Evolutionary conservation across 805 yeast species (phyloP), one percentile per base, ranked within the genome.

Genomic region (Dipodascus geniculatus): DNA sequence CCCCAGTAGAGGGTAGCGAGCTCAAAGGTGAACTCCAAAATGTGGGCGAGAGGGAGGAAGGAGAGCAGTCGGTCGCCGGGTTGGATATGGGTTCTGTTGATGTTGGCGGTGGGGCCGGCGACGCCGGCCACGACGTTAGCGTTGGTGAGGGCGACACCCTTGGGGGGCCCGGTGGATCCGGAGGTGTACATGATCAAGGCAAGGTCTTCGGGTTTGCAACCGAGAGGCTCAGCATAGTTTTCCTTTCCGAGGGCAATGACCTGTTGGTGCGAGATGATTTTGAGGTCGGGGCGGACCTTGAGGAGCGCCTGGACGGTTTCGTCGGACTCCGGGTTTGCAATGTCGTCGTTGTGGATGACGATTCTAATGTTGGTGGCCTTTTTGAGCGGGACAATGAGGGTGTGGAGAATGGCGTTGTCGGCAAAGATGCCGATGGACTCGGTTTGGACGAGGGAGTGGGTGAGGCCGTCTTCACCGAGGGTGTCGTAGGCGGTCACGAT

Each of bases 401-500:
- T 77, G 33, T 65, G 63, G 61, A 93, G 75, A 56, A 90, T 75
- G 19, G 78, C 74, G 64, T 85, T 89, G 67, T 93, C 98, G 49
- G 96, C 85, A 70, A 85, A 88, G 56, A 93, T 74, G 22, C 83
- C 95, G 53, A 70, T 74, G 23, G 96, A 80, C 50, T 76, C 86
- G 2, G 98, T 88, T 71, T 90, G 87, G 44, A 78, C 75, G 64
- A 93, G 75, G 2, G 97, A 89, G 70, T 85, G 95, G 54, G 83
- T 84, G 42, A 63, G 56, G 22, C 96, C 96, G 38, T 77, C 76
- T 69, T 88, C 95, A 55, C 97, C 97, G 60, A 90, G 75, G 48
- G 96, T 88, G 68, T 90, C 97, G 69, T 93, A 93, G 42, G 99
- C 98, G 16, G 99, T 93, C 44, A 89, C 98, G 54, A 85, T 77